Evolutionary conservation across 2,329 filamentous ascomycete genomes (phyloP).

Genomic region (Metarhizium humberi): DNA sequence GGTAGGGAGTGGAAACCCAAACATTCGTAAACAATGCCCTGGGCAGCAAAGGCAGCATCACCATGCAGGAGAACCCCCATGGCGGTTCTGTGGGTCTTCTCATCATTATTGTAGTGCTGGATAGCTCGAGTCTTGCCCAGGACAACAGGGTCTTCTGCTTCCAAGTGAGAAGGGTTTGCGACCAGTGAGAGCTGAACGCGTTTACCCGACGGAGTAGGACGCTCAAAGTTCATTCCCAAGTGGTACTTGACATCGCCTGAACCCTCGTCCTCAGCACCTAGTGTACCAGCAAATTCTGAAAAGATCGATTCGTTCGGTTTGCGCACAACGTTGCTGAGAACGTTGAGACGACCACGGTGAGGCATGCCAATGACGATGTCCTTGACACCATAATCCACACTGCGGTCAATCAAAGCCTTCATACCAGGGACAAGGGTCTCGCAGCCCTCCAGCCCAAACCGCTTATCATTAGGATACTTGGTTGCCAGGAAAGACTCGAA

Average conservation of each 20-base stretch:
- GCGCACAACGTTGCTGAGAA: slow-evolving; percentile 94
- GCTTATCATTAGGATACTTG: slow-evolving; percentile 99
- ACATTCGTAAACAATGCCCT: slow-evolving; percentile 97
- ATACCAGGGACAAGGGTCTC: slow-evolving; percentile 96
- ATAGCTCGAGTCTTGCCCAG: slow-evolving; percentile 96
- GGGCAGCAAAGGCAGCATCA: slow-evolving; percentile 91
- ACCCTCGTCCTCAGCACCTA: slow-evolving; percentile 84
- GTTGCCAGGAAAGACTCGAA: slow-evolving; percentile 93
- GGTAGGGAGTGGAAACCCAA: slow-evolving; percentile 95
- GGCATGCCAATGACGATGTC: slow-evolving; percentile 99
- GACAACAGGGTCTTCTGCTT: slow-evolving; percentile 96
- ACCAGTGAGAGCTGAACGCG: slow-evolving; percentile 98
- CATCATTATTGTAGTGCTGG: slow-evolving; percentile 97
- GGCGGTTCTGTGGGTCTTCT: slow-evolving; percentile 76
- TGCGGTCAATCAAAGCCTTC: slow-evolving; percentile 98
- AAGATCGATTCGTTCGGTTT: slow-evolving; percentile 99
- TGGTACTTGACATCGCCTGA: slow-evolving; percentile 99
- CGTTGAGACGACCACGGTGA: slow-evolving; percentile 94
- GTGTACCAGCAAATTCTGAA: slow-evolving; percentile 87
- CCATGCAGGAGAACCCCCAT: slow-evolving; percentile 96
- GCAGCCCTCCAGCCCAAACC: slow-evolving; percentile 95
- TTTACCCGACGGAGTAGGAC: slow-evolving; percentile 94
- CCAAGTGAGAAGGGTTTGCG: slow-evolving; percentile 95
- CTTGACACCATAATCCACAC: slow-evolving; percentile 96
- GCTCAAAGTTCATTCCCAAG: slow-evolving; percentile 99